Evolutionary conservation across 192 early-diverging fungal species (phyloP).

Genomic region (Podila epicladia): DNA sequence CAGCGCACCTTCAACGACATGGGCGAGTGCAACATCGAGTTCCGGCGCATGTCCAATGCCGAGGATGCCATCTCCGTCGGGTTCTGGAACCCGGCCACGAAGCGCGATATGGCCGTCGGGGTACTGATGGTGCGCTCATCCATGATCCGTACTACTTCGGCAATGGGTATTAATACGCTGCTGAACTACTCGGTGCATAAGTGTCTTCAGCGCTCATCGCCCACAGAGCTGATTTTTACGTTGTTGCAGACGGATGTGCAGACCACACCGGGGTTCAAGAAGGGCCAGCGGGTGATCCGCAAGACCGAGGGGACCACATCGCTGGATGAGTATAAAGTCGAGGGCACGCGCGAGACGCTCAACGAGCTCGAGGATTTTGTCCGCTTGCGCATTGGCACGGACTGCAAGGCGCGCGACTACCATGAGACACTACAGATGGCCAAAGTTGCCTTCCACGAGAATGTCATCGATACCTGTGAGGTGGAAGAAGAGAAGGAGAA

Average conservation of each 20-base stretch:
- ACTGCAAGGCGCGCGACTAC: slow-evolving; percentile 27
- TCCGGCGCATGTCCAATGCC: slow-evolving; percentile 38
- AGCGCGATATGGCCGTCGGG: slow-evolving; percentile 28
- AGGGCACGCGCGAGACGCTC: slow-evolving; percentile 14
- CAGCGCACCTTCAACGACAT: slow-evolving; percentile 20
- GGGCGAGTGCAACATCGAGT: slow-evolving; percentile 42
- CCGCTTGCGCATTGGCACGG: slow-evolving; percentile 27
- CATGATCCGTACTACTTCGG: slow-evolving; percentile 13
- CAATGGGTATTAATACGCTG: slow-evolving; percentile 5
- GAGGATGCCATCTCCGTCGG: slow-evolving; percentile 29
- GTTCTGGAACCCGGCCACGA: slow-evolving; percentile 38
- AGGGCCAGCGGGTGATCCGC: slow-evolving; percentile 12
- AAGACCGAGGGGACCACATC: slow-evolving; percentile 29
- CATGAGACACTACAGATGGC: slow-evolving; percentile 22
- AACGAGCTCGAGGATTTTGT: slow-evolving; percentile 40
- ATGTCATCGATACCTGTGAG: background rate
- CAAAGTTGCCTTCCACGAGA: slow-evolving; percentile 25
- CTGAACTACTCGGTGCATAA: slow-evolving; percentile 14
- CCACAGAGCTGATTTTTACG: slow-evolving; percentile 22
- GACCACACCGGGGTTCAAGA: slow-evolving; percentile 9
- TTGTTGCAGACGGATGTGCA: slow-evolving; percentile 39
- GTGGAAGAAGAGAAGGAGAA: slow-evolving; percentile 4
- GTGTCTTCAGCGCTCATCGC: slow-evolving; percentile 17
- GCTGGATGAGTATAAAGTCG: slow-evolving; percentile 37
- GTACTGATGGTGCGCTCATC: slow-evolving; percentile 32